Evolutionary conservation across 1,284 basidiomycete species (phyloP), one percentile per base, ranked within the genome.

Genomic region (Apiotrichum gamsii): DNA sequence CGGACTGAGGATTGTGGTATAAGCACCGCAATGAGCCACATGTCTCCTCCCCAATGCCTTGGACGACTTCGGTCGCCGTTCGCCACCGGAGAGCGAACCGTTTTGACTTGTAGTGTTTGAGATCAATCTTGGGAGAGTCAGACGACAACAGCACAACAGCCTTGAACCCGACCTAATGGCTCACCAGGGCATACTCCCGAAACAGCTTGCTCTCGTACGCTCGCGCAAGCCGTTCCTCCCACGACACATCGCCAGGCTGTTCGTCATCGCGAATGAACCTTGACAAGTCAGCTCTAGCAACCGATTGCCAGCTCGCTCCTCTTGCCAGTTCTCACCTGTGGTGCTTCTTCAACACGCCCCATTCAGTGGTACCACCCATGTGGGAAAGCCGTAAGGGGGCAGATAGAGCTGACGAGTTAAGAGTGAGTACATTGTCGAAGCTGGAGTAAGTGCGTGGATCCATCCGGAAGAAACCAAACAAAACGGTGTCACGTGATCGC

Each of bases 61-160:
- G 80, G 3, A 95, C 74, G 9, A 95, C 90, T 70, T 96, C 91
- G 3, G 78, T 74, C 61, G 93, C 90, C 1, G 89, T 90, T 28
- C 90, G 78, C 90, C 91, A 96, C 5, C 91, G 82, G 5, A 95
- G 75, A 0, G 90, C 82, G 64, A 95, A 84, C 82, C 85, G 84
- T n/a, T 88, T 87, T 0, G 85, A 83, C 73, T 90, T 93, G 77
- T 86, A 94, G 66, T 94, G 90, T 72, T 94, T 94, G 54, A 95
- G 74, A 72, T 95, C 88, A 64, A 90, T 89, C 68, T 69, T 45
- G 25, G 3, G 24, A 0, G 31, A 32, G 40, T n/a, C 2, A 21
- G 23, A n/a, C 11, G 19, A 5, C 8, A 15, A 15, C 5, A 33
- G 14, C 13, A 25, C 35, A 15, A 23, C 14, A n/a, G 16, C 14